Percentiles rank a stretch among this genome's conserved stretches.
Conservation (phyloP, 2,329 filamentous ascomycete genomes). For the Trichoderma brevicompactum region DNA sequence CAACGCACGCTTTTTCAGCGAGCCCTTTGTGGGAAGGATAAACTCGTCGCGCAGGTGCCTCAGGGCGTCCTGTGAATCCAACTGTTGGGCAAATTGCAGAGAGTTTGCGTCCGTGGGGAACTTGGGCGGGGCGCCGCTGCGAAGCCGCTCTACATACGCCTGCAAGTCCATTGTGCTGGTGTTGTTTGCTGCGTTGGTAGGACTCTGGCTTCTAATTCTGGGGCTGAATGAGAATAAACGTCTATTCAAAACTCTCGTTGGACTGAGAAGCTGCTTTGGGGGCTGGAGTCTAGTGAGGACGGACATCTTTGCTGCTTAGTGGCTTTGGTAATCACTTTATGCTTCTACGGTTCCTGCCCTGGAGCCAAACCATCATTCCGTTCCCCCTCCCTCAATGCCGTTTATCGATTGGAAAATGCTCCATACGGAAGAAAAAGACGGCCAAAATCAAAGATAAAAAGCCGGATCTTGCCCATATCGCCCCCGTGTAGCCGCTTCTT, state of each 20-base stretch:
- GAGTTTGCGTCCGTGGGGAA: slow-evolving; percentile 56
- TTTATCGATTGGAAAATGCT: not conserved
- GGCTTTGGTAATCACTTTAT: slow-evolving; percentile 22
- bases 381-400: not conserved
- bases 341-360: too few relatives aligned
- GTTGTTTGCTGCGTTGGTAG: not conserved
- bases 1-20: slow-evolving; percentile 68
- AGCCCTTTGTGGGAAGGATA: slow-evolving; percentile 73
- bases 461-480: not conserved
- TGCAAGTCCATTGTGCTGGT: slow-evolving; percentile 46
- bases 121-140: slow-evolving; percentile 46
- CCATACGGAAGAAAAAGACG: not conserved
- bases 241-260: slow-evolving; percentile 7
- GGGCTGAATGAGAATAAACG: slow-evolving; percentile 1
- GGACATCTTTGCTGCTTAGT: not conserved
- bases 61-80: slow-evolving; percentile 67
- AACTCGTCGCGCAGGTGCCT: slow-evolving; percentile 70
- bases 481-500: not conserved
- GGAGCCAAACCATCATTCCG: not conserved
- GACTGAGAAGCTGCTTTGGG: not conserved
- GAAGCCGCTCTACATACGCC: slow-evolving; percentile 46
- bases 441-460: not conserved
- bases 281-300: slow-evolving; percentile 8
- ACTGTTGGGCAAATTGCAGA: slow-evolving; percentile 52
- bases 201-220: not conserved